Base-by-base conservation (phyloP, 345 rosid species). In the Lenwebbia sp. region DNA sequence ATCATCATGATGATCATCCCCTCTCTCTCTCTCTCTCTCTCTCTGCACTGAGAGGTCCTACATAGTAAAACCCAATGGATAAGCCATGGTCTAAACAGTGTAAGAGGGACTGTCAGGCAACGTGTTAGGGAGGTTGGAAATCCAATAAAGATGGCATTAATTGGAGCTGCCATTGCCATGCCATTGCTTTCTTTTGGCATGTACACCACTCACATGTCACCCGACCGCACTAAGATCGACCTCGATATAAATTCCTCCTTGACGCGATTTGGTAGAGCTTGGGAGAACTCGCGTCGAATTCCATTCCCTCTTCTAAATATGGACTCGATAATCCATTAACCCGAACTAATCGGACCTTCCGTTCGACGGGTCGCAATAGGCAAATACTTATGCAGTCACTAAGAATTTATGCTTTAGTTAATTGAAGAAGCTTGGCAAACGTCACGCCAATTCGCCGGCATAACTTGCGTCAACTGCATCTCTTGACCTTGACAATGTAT, bases 331-430 rank as follows among this genome's bases (percentile, higher is more conserved):
- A n/a, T n/a, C n/a, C n/a, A n/a, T n/a, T n/a, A n/a, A n/a, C n/a
- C n/a, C n/a, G n/a, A n/a, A n/a, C n/a, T n/a, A n/a, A n/a, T n/a
- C n/a, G n/a, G n/a, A n/a, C n/a, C n/a, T n/a, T n/a, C n/a, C n/a
- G n/a, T n/a, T n/a, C n/a, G n/a, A n/a, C n/a, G n/a, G n/a, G n/a
- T n/a, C n/a, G n/a, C n/a, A n/a, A n/a, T n/a, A n/a, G 70, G 33
- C 33, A 2, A 58, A 2, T 58, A n/a, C 6, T 58, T n/a, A 0
- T 13, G 17, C 6, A n/a, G 0, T 30, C 14, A 2, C 6, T 7
- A 26, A 26, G 30, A 1, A 49, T 15, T 52, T 52, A 33, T 30
- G 12, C 76, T 4, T 15, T 19, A 65, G 76, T 65, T 65, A 33
- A 65, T 65, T 65, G 76, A 65, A 65, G 76, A 65, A 65, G 76